Conservation (phyloP, 331 rosid genomes). For the Malus hybrid region DNA sequence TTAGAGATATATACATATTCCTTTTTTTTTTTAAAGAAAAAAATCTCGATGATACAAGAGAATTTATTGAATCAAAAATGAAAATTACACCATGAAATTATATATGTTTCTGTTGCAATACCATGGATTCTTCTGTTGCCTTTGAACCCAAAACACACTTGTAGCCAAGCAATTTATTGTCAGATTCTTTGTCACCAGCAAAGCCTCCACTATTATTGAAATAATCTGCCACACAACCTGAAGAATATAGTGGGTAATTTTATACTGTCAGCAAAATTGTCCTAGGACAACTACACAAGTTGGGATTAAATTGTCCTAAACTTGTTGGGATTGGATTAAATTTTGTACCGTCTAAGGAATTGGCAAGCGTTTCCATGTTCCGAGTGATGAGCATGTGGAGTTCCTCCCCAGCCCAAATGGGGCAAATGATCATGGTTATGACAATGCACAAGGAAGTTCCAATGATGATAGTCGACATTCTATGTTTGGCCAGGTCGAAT, state of each 20-base stretch:
- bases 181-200: conserved; percentile 18
- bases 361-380: conserved; percentile 68
- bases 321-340: neutral
- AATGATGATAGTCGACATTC: conserved; percentile 54
- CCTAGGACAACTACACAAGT: neutral
- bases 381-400: conserved; percentile 37
- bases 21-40: no score
- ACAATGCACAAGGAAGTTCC: conserved; percentile 57
- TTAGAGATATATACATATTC: neutral
- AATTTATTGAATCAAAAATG: no score
- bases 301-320: neutral
- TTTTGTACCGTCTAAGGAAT: conserved; percentile 53
- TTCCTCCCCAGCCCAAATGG: conserved; percentile 87
- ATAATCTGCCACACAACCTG: conserved; percentile 57
- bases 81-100: no score
- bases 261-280: neutral
- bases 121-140: conserved; percentile 71
- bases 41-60: neutral
- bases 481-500: conserved; percentile 35
- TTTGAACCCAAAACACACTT: conserved; percentile 44
- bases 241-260: neutral
- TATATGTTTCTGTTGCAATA: conserved; percentile 10
- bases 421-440: conserved; percentile 43
- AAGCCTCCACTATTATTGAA: conserved; percentile 19
- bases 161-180: conserved; percentile 12